A percentile compares a stretch with the other conserved stretches of the same genome.
Evolutionary conservation across 306 rosid species (phyloP).

Genomic region (Corylus avellana): DNA sequence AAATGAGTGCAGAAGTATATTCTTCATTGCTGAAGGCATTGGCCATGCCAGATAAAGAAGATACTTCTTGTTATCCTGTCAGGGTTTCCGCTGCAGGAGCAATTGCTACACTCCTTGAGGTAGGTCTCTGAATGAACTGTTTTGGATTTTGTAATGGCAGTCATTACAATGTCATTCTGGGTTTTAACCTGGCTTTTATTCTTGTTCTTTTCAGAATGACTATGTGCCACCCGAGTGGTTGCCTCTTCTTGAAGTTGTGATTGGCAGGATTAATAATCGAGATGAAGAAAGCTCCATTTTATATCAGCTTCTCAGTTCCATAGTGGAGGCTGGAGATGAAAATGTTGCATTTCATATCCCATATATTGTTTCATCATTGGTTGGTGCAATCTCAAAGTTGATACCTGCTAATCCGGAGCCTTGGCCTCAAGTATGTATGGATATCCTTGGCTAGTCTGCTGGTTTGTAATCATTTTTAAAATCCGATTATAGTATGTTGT

Average conservation of each 20-base stretch:
- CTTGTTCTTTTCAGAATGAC: slow-evolving; percentile 67
- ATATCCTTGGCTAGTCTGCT: slow-evolving; percentile 27
- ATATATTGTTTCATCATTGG: slow-evolving; percentile 55
- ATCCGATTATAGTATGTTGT: slow-evolving; percentile 7
- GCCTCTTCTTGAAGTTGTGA: slow-evolving; percentile 78
- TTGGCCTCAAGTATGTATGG: slow-evolving; percentile 77
- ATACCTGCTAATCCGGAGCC: slow-evolving; percentile 58
- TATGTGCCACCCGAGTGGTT: slow-evolving; percentile 88
- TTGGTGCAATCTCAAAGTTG: slow-evolving; percentile 61
- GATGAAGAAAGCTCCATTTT: slow-evolving; percentile 71
- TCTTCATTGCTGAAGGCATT: slow-evolving; percentile 73
- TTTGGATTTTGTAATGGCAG: slow-evolving; percentile 18
- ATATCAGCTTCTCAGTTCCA: slow-evolving; percentile 78
- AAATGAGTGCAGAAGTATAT: slow-evolving; percentile 71
- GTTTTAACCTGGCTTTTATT: slow-evolving; percentile 27
- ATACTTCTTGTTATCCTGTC: slow-evolving; percentile 77
- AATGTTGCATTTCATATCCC: slow-evolving; percentile 76
- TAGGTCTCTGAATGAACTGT: slow-evolving; percentile 39
- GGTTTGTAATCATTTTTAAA: slow-evolving; percentile 17
- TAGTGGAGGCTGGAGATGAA: slow-evolving; percentile 79
- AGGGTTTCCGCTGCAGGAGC: slow-evolving; percentile 93
- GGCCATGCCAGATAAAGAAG: slow-evolving; percentile 60
- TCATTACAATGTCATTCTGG: slow-evolving; percentile 16
- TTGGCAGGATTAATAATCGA: slow-evolving; percentile 54
- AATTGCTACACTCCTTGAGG: slow-evolving; percentile 74